Evolutionary conservation across 495 filamentous ascomycete genomes (phyloP), one percentile per base, ranked within the genome.

Genomic region (Aspergillus egyptiacus): DNA sequence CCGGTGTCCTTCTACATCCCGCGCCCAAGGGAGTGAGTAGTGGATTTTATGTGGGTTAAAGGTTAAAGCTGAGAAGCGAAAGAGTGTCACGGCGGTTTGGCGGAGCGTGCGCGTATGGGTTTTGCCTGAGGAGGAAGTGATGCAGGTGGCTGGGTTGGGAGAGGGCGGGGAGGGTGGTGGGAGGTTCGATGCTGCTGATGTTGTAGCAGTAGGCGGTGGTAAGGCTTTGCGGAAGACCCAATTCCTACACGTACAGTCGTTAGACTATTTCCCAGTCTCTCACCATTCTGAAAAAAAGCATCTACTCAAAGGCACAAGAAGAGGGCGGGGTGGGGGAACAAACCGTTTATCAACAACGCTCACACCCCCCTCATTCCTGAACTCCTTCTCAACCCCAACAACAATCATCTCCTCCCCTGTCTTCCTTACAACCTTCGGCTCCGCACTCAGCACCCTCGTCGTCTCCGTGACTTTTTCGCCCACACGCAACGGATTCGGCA

Each of bases 41-140:
- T 87, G 84, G 32, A 87, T 87, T 61, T 79, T 85, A 55, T 87
- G 85, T 0, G 73, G 78, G 50, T 87, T 87, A 61, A 84, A 86
- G 2, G 83, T 87, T 18, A 89, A 62, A 0, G 84, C 84, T 0
- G 80, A 84, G 68, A 87, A 88, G 3, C 83, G 75, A 60, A 87
- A 86, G 6, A 87, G 72, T 0, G 76, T 74, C 5, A 76, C 72
- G 2, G 74, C 67, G 0, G 80, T 80, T 60, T 78, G 79, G 11
- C 58, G 51, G 35, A 80, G 65, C 9, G 74, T 71, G n/a, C 71
- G 64, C 28, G 58, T 66, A 47, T 69, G 61, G 0, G 60, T 68
- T 20, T 51, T 61, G 0, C 57, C 60, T 11, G 57, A 38, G 2
- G 60, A 59, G 32, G 44, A 34, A 30, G 69, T 66, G 57, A 59